Percentiles rank a stretch among this genome's conserved stretches.
Evolutionary conservation across 192 early-diverging fungal genomes (phyloP).

Genomic region (Linnemannia exigua): DNA sequence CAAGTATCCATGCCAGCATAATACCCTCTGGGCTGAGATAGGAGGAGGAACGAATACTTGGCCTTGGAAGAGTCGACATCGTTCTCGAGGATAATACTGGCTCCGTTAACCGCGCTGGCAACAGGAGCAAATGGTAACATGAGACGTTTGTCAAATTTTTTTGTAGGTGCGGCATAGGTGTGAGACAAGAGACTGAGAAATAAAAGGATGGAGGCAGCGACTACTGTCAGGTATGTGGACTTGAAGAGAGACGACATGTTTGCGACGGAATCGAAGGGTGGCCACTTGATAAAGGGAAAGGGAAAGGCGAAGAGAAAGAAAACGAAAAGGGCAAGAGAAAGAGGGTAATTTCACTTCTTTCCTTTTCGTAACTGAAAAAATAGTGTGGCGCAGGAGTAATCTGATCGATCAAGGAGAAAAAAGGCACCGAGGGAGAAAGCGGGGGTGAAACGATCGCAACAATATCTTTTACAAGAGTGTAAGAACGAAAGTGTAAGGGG

Average conservation of each 20-base stretch:
- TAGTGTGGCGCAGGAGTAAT: too few relatives aligned
- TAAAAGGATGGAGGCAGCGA: neutral
- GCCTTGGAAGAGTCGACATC: constrained; percentile 24
- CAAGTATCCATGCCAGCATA: constrained; percentile 15
- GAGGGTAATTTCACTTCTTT: too few relatives aligned
- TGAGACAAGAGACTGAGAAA: neutral
- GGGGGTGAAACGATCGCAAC: too few relatives aligned
- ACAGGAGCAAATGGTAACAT: constrained; percentile 9
- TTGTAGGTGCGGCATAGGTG: neutral
- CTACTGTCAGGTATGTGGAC: neutral
- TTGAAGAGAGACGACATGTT: neutral
- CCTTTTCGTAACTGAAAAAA: too few relatives aligned
- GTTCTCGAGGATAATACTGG: constrained; percentile 28
- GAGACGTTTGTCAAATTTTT: neutral
- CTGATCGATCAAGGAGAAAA: too few relatives aligned
- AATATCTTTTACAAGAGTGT: too few relatives aligned
- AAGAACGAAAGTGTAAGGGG: too few relatives aligned
- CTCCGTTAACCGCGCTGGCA: constrained; percentile 22
- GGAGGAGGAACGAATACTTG: constrained; percentile 27
- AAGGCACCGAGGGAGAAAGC: too few relatives aligned
- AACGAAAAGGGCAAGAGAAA: too few relatives aligned
- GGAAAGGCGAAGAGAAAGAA: neutral
- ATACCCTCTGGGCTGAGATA: constrained; percentile 27
- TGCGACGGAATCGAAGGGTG: too few relatives aligned
- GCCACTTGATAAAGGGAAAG: neutral